Conservation (phyloP, 768 basidiomycete species). For the Leccinum sublutescens region DNA sequence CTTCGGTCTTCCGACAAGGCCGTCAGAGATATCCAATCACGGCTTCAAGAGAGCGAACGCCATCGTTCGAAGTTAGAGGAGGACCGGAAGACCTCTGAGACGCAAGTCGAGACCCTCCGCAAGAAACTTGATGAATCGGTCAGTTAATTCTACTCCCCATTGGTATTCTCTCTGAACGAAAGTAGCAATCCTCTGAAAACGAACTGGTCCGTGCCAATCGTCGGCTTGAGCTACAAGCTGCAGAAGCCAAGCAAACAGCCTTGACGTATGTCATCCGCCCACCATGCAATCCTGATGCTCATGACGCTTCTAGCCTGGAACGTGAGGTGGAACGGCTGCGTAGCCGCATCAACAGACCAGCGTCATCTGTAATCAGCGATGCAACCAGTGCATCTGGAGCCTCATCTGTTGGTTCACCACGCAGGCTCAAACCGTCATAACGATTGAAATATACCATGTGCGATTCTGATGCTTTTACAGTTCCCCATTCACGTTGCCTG, state of each 20-base stretch:
- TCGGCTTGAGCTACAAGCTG: constrained; percentile 73
- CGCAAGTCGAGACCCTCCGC: constrained; percentile 56
- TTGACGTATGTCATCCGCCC: constrained; percentile 49
- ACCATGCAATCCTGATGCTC: constrained; percentile 1
- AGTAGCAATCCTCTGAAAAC: constrained; percentile 68
- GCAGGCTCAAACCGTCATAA: constrained; percentile 25
- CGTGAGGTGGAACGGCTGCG: constrained; percentile 68
- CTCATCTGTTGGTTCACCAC: constrained; percentile 31
- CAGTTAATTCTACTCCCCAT: constrained; percentile 23
- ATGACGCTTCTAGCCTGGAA: constrained; percentile 45
- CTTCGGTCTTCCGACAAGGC: constrained; percentile 45
- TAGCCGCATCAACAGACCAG: constrained; percentile 60
- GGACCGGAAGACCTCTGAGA: constrained; percentile 58
- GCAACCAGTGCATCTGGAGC: constrained; percentile 15
- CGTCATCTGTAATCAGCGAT: constrained; percentile 37
- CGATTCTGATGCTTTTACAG: neutral
- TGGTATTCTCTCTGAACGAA: constrained; percentile 4
- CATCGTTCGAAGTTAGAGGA: constrained; percentile 62
- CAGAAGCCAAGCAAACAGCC: constrained; percentile 67
- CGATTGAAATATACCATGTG: neutral
- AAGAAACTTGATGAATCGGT: constrained; percentile 62
- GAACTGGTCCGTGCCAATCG: constrained; percentile 70
- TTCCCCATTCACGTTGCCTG: neutral
- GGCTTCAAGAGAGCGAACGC: constrained; percentile 60
- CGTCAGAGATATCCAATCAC: constrained; percentile 51